These are phyloP conservation scores for Lichtheimia corymbifera DNA, from an alignment of 371 early-diverging fungal species.

Conservation along the genomic window DNA sequence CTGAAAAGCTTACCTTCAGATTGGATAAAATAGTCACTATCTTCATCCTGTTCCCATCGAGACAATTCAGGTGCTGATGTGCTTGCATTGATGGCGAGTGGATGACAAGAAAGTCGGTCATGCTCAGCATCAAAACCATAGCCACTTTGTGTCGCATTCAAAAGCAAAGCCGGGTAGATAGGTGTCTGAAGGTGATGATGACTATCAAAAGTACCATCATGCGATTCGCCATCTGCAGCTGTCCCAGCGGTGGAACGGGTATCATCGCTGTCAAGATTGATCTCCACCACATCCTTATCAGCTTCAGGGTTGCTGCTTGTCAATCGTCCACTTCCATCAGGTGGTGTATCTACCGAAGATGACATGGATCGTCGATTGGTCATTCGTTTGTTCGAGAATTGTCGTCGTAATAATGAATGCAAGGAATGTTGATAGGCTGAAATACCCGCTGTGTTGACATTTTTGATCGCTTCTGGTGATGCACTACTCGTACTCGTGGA, in stretches of 20 bases:
- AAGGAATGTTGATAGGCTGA: constrained; percentile 28
- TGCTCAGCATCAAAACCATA: background rate
- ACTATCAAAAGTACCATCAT: background rate
- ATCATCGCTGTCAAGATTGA: constrained; percentile 20
- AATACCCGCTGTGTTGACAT: constrained; percentile 6
- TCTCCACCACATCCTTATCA: constrained; percentile 31
- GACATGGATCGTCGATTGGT: constrained; percentile 9
- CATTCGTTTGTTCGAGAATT: constrained; percentile 22
- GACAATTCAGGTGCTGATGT: constrained; percentile 19
- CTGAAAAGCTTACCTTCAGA: background rate
- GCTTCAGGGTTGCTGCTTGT: constrained; percentile 12
- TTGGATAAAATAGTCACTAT: constrained; percentile 9
- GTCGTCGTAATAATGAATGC: constrained; percentile 20
- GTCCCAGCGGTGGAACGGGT: background rate
- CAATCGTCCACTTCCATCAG: background rate
- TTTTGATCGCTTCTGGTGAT: constrained; percentile 3
- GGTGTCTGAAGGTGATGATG: constrained; percentile 16
- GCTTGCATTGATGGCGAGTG: constrained; percentile 7
- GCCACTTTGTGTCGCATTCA: constrained; percentile 14
- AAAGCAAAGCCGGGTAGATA: constrained; percentile 22
- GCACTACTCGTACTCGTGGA: background rate
- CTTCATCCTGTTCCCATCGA: constrained; percentile 8
- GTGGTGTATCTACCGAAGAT: constrained; percentile 3
- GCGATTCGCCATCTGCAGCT: constrained; percentile 2
- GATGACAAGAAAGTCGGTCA: background rate